A percentile compares a stretch with the other conserved stretches of the same genome.
phyloP scores from a whole-genome alignment of 208 protist genomes.

The Crithidia mellificae region DNA sequence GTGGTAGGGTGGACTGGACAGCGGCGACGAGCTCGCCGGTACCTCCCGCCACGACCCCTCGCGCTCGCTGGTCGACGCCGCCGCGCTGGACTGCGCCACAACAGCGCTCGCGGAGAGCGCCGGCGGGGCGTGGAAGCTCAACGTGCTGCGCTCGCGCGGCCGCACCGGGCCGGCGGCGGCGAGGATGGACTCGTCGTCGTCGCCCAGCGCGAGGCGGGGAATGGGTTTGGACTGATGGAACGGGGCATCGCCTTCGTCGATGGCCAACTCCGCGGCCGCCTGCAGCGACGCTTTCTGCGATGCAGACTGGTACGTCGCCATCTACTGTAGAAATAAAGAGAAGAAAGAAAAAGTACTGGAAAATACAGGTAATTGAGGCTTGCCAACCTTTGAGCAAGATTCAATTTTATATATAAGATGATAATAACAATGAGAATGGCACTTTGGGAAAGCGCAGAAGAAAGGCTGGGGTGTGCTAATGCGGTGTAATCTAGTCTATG shows the following conservation, averaged over 20 bases:
- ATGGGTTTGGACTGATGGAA: conserved; percentile 20
- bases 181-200: conserved; percentile 14
- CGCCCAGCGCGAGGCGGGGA: conserved; percentile 15
- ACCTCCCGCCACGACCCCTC: conserved; percentile 1
- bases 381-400: too few relatives aligned
- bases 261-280: conserved; percentile 20
- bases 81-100: neutral
- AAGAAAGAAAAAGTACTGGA: too few relatives aligned
- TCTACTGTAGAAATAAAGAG: too few relatives aligned
- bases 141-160: neutral
- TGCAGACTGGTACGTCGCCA: conserved; percentile 14
- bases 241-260: conserved; percentile 17
- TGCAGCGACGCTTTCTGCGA: conserved; percentile 20
- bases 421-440: too few relatives aligned
- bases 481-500: too few relatives aligned
- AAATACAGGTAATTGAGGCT: too few relatives aligned
- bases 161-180: neutral
- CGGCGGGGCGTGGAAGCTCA: neutral
- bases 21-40: neutral
- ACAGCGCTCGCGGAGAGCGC: conserved; percentile 5
- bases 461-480: too few relatives aligned
- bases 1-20: neutral
- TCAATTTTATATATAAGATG: too few relatives aligned
- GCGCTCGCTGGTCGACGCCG: neutral
- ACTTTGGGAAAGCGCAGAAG: too few relatives aligned